Evolutionary conservation across 306 rosid species (phyloP).

Genomic region (Gastrolobium bilobum): DNA sequence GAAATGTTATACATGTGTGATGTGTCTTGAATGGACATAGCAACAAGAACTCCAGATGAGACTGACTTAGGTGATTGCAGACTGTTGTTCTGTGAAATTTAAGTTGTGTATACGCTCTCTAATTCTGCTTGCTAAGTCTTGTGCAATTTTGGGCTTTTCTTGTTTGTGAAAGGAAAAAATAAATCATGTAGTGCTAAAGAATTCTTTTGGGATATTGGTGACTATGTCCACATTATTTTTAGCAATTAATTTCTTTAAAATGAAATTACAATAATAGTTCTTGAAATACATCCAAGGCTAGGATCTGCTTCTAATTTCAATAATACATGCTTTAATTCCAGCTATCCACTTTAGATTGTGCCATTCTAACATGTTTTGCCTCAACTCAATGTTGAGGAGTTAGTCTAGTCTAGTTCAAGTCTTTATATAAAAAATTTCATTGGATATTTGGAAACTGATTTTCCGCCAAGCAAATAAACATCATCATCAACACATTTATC

Average conservation of each 20-base stretch:
- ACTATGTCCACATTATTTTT: too few species aligned
- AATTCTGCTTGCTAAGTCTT: background rate
- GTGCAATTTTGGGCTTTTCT: too few species aligned
- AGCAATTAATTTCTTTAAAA: background rate
- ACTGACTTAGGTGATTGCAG: background rate
- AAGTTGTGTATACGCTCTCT: conserved; percentile 21
- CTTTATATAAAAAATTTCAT: background rate
- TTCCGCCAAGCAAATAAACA: background rate
- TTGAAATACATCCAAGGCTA: background rate
- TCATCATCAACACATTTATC: too few species aligned
- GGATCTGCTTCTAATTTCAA: background rate
- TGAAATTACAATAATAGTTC: background rate
- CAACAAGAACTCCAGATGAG: background rate
- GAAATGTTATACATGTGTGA: conserved; percentile 1
- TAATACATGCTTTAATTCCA: conserved; percentile 7
- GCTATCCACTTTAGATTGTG: background rate
- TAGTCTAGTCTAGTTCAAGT: background rate
- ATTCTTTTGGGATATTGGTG: too few species aligned
- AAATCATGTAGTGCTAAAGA: too few species aligned
- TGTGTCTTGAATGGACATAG: background rate
- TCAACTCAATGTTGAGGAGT: background rate
- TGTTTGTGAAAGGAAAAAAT: too few species aligned
- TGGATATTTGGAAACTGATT: conserved; percentile 22
- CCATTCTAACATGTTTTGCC: background rate
- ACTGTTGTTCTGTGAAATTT: background rate